A percentile compares a stretch with the other conserved stretches of the same genome.
phyloP scores from a whole-genome alignment of 805 yeast genomes.

The Yamadazyma sp. region DNA sequence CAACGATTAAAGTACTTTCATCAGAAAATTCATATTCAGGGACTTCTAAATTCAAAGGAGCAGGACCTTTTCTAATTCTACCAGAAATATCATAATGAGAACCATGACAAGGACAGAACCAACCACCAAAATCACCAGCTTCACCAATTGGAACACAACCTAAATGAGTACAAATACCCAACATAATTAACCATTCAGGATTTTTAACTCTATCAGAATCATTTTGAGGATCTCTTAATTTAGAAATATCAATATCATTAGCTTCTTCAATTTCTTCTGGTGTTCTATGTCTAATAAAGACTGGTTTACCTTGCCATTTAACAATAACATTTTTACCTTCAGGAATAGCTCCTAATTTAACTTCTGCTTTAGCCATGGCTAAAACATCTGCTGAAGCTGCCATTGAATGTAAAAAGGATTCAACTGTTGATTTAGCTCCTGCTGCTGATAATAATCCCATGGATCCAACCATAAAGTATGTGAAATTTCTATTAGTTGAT shows the following conservation, averaged over 20 bases:
- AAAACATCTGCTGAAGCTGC: conserved; percentile 98
- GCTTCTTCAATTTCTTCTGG: conserved; percentile 92
- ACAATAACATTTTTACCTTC: conserved; percentile 97
- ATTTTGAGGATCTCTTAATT: conserved; percentile 90
- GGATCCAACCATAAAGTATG: conserved; percentile 97
- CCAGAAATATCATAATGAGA: conserved; percentile 99
- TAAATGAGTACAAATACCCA: conserved; percentile 99
- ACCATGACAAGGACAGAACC: conserved; percentile 99
- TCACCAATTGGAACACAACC: conserved; percentile 99
- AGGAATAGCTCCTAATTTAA: conserved; percentile 88
- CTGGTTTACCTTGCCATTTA: conserved; percentile 99
- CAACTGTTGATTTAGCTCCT: conserved; percentile 94
- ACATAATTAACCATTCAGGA: conserved; percentile 98
- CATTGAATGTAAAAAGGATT: conserved; percentile 87
- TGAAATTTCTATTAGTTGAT: conserved; percentile 70
- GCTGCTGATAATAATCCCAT: conserved; percentile 88
- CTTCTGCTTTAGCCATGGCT: conserved; percentile 99
- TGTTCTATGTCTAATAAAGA: conserved; percentile 98
- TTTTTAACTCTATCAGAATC: conserved; percentile 92
- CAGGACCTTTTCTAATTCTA: conserved; percentile 99
- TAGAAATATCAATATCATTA: conserved; percentile 67
- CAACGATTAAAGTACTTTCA: conserved; percentile 80
- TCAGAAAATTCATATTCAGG: conserved; percentile 83
- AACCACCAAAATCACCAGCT: conserved; percentile 99
- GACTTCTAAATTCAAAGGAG: conserved; percentile 96